These are phyloP conservation scores for Leccinellum rugosiceps DNA, from an alignment of 768 basidiomycete genomes.

Conservation along the genomic window DNA sequence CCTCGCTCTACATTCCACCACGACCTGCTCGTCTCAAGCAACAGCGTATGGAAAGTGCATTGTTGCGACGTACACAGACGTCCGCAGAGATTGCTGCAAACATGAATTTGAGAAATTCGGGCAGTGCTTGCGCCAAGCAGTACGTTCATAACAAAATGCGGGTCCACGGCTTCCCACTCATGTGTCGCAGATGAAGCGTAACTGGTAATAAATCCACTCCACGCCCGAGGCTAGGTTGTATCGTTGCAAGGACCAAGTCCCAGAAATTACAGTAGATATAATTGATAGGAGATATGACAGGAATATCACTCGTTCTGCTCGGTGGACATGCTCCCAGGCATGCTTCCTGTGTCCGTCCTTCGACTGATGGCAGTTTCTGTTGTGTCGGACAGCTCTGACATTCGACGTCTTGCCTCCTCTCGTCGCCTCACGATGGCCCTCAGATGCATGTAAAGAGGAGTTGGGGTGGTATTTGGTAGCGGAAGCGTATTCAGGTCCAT, in stretches of 20 bases:
- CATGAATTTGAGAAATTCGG: constrained; percentile 84
- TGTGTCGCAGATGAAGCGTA: constrained; percentile 49
- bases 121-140: constrained; percentile 74
- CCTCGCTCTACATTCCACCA: constrained; percentile 68
- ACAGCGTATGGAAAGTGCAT: constrained; percentile 87
- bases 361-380: constrained; percentile 24
- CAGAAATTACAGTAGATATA: constrained; percentile 19
- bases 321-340: constrained; percentile 30
- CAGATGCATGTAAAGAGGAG: constrained; percentile 46
- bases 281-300: neutral
- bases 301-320: constrained; percentile 22
- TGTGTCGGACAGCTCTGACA: constrained; percentile 20
- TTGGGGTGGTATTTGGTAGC: constrained; percentile 58
- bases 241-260: constrained; percentile 6
- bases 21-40: constrained; percentile 71
- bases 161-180: neutral
- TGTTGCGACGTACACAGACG: constrained; percentile 76
- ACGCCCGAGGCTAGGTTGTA: neutral
- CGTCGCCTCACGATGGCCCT: constrained; percentile 52
- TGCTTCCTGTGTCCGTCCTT: constrained; percentile 36
- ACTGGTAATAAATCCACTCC: constrained; percentile 38
- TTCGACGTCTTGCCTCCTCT: constrained; percentile 39
- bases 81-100: constrained; percentile 78
- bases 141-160: constrained; percentile 40
- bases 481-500: constrained; percentile 42